Evolutionary conservation across 768 basidiomycete species (phyloP), one percentile per base, ranked within the genome.

Genomic region (Boletus edulis): DNA sequence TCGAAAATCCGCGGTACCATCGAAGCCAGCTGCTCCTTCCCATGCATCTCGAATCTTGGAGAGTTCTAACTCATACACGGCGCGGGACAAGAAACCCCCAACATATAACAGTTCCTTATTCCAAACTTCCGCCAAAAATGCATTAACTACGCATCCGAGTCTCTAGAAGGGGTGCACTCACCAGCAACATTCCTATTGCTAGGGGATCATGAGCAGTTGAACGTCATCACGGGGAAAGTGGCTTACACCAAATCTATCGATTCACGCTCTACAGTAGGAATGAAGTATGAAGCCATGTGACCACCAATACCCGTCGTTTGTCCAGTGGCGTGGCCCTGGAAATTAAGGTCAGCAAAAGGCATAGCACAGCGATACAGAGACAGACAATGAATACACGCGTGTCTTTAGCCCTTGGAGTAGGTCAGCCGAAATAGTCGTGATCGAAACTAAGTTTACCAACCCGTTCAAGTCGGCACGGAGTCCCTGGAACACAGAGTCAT

Each of bases 31-130:
- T 31, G 45, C 40, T 29, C 46, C n/a, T 14, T 47, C 17, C 57
- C 60, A 59, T 6, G 13, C 27, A 0, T 15, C 65, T 45, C 77
- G 75, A 54, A 94, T 75, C 34, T 74, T 75, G 4, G 70, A 74
- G 57, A 97, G 73, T 70, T 97, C 93, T 24, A 83, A 71, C 61
- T 97, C 93, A 60, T 96, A 98, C 0, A 91, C 88, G 9, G 82
- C 73, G 10, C 94, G 86, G 49, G 86, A 78, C 20, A 97, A 78
- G 56, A 89, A 83, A 2, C 94, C 95, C 7, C 92, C 92, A 14
- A 93, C 78, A 62, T 81, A 86, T 4, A 98, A 76, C 3, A 98
- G 77, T 39, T 97, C 95, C 60, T 79, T 82, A 64, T 98, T 98
- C 94, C 93, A 95, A 6, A 85, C 88, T 35, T 89, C 20, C 4